These are phyloP conservation scores for Fragosphaeria purpurea DNA, from an alignment of 2,329 filamentous ascomycete genomes.

Conservation along the genomic window DNA sequence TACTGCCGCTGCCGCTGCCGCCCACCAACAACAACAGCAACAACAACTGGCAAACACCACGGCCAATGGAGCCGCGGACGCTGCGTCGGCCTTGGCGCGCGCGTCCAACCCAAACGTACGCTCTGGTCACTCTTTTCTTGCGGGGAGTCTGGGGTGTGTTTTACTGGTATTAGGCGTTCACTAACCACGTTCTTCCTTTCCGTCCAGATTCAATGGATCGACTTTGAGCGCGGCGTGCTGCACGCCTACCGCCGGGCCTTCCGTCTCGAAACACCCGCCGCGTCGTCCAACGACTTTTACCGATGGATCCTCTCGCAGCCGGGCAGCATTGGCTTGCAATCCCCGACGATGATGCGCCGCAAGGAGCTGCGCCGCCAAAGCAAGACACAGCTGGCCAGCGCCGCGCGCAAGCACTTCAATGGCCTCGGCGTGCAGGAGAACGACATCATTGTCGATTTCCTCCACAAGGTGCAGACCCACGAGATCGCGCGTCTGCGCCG, in stretches of 20 bases:
- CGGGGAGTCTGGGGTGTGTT: background rate
- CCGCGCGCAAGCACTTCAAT: slow-evolving; percentile 77
- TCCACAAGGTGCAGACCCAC: slow-evolving; percentile 58
- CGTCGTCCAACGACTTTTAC: slow-evolving; percentile 56
- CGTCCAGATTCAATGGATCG: slow-evolving; percentile 53
- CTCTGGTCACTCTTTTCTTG: background rate
- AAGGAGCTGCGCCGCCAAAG: slow-evolving; percentile 55
- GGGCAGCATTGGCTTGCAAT: slow-evolving; percentile 57
- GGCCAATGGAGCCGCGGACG: background rate
- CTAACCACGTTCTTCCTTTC: background rate
- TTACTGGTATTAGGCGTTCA: too few species aligned
- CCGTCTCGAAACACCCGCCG: slow-evolving; percentile 58
- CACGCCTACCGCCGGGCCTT: slow-evolving; percentile 69
- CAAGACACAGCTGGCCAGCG: slow-evolving; percentile 61
- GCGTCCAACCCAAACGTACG: slow-evolving; percentile 4
- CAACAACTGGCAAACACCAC: slow-evolving; percentile 4
- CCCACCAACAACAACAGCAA: slow-evolving; percentile 6
- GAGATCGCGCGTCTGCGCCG: slow-evolving; percentile 24
- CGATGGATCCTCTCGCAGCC: slow-evolving; percentile 51
- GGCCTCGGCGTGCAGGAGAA: slow-evolving; percentile 68
- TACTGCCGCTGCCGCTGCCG: slow-evolving; percentile 5
- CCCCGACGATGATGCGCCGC: slow-evolving; percentile 64
- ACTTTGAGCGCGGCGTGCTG: slow-evolving; percentile 56
- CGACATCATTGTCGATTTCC: slow-evolving; percentile 70
- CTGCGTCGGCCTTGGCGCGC: background rate